A percentile compares a stretch with the other conserved stretches of the same genome.
Evolutionary conservation across 805 yeast genomes (phyloP).

Genomic region (Saccharomycopsis sp.): DNA sequence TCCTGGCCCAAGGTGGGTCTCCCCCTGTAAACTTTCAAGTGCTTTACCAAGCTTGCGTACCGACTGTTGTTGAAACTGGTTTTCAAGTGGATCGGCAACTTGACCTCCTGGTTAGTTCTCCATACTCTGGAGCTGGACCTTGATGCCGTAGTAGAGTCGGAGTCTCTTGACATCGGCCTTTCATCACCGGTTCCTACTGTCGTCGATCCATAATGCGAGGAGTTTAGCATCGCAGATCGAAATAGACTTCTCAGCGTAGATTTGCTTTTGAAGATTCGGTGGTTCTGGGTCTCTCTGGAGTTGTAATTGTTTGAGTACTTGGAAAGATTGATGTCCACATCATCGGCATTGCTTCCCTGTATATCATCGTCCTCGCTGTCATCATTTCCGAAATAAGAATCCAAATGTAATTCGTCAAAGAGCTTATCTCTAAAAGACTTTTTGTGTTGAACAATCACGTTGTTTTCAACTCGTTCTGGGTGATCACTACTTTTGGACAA

Average conservation of each 20-base stretch:
- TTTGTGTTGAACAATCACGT: no score
- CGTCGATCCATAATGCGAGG: slow-evolving; percentile 5
- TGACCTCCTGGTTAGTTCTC: slow-evolving; percentile 6
- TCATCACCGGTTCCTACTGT: no score
- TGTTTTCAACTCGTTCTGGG: no score
- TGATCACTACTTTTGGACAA: not conserved
- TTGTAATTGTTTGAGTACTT: slow-evolving; percentile 22
- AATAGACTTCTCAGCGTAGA: slow-evolving; percentile 19
- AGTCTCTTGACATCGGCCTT: no score
- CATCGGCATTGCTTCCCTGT: slow-evolving; percentile 23
- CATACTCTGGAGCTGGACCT: not conserved
- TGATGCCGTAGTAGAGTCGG: not conserved
- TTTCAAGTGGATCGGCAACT: slow-evolving; percentile 6
- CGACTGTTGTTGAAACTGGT: slow-evolving; percentile 2
- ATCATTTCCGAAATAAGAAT: slow-evolving; percentile 4
- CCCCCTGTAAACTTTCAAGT: slow-evolving; percentile 36
- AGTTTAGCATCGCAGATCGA: slow-evolving; percentile 11
- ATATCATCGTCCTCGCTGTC: slow-evolving; percentile 18
- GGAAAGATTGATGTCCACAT: slow-evolving; percentile 25
- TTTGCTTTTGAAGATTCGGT: not conserved
- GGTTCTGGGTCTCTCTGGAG: slow-evolving; percentile 20
- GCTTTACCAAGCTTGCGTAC: slow-evolving; percentile 28
- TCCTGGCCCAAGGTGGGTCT: slow-evolving; percentile 44
- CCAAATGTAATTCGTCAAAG: slow-evolving; percentile 12
- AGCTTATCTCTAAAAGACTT: slow-evolving; percentile 6